Percentiles rank a stretch among this genome's conserved stretches.
Conservation (phyloP, 2,329 filamentous ascomycete species). For the Fusarium coffeatum region DNA sequence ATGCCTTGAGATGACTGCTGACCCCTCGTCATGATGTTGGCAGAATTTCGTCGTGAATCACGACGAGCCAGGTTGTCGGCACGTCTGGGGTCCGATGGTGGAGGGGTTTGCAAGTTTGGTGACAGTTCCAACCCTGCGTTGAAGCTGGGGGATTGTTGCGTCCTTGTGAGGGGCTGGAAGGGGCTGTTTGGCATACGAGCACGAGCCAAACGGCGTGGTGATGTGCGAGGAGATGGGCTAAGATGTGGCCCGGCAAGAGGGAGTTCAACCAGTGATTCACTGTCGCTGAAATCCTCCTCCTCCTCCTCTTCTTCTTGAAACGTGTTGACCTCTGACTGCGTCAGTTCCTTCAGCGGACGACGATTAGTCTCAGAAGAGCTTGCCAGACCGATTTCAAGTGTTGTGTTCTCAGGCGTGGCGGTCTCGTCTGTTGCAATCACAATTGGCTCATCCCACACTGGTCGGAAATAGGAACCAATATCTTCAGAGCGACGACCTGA, state of each 20-base stretch:
- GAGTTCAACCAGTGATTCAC: constrained; percentile 1
- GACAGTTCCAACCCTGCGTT: not conserved
- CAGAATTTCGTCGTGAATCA: constrained; percentile 12
- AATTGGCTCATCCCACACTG: constrained; percentile 42
- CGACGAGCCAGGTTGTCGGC: constrained; percentile 7
- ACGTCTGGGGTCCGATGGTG: constrained; percentile 39
- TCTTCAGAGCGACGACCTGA: constrained; percentile 32
- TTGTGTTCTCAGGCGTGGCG: constrained; percentile 42
- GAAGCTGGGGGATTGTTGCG: constrained; percentile 1
- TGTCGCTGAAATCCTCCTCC: constrained; percentile 3
- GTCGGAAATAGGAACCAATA: constrained; percentile 50
- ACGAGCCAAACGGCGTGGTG: constrained; percentile 7
- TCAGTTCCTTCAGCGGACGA: constrained; percentile 40
- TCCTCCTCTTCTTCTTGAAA: constrained; percentile 37
- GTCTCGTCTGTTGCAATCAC: constrained; percentile 53
- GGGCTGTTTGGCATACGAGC: constrained; percentile 14
- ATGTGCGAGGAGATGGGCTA: constrained; percentile 10
- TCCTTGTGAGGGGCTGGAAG: constrained; percentile 17
- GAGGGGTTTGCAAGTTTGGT: constrained; percentile 42
- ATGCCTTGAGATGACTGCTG: constrained; percentile 8
- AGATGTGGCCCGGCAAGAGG: constrained; percentile 11
- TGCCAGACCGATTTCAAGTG: constrained; percentile 7
- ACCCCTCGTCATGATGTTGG: constrained; percentile 3
- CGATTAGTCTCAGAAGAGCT: constrained; percentile 23
- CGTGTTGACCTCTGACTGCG: constrained; percentile 38